phyloP scores from a whole-genome alignment of 352 stramenopile species.

The Phytophthora capsici region DNA sequence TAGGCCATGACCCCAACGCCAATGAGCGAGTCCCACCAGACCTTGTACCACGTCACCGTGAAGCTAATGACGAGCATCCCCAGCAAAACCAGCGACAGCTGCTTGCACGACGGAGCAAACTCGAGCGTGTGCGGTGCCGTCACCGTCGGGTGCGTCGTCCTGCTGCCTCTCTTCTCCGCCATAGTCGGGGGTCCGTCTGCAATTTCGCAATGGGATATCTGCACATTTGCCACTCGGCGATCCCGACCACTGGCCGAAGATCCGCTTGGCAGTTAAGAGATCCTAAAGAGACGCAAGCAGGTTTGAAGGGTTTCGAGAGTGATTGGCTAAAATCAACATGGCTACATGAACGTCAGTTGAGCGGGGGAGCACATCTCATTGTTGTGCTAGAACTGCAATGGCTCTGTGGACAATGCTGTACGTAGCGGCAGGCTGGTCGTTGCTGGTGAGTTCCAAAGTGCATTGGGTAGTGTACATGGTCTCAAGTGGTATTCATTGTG shows the following conservation, averaged over 20 bases:
- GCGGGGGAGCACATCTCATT: neutral
- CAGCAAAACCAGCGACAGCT: slow-evolving; percentile 61
- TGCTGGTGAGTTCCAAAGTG: slow-evolving; percentile 19
- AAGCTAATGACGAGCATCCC: slow-evolving; percentile 67
- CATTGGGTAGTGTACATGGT: neutral
- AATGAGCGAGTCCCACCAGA: slow-evolving; percentile 85
- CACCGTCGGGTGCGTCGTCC: neutral
- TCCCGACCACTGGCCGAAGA: slow-evolving; percentile 33
- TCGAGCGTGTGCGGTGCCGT: slow-evolving; percentile 63
- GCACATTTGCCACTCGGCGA: slow-evolving; percentile 4
- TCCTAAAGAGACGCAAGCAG: slow-evolving; percentile 23
- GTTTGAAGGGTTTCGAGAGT: slow-evolving; percentile 3
- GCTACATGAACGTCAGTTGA: slow-evolving; percentile 17
- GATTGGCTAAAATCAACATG: slow-evolving; percentile 24
- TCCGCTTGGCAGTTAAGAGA: slow-evolving; percentile 21
- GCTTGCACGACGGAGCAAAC: slow-evolving; percentile 65
- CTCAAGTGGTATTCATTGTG: neutral
- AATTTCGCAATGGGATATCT: slow-evolving; percentile 14
- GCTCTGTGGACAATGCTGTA: slow-evolving; percentile 27
- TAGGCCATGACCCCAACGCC: slow-evolving; percentile 49
- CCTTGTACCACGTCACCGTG: slow-evolving; percentile 77
- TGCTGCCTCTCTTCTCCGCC: slow-evolving; percentile 27
- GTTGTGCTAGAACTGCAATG: slow-evolving; percentile 19
- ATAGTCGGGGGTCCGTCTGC: slow-evolving; percentile 7
- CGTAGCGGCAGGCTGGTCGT: slow-evolving; percentile 17